Base-by-base conservation (phyloP, 2,329 filamentous ascomycete genomes). In the Fusarium sacchari region DNA sequence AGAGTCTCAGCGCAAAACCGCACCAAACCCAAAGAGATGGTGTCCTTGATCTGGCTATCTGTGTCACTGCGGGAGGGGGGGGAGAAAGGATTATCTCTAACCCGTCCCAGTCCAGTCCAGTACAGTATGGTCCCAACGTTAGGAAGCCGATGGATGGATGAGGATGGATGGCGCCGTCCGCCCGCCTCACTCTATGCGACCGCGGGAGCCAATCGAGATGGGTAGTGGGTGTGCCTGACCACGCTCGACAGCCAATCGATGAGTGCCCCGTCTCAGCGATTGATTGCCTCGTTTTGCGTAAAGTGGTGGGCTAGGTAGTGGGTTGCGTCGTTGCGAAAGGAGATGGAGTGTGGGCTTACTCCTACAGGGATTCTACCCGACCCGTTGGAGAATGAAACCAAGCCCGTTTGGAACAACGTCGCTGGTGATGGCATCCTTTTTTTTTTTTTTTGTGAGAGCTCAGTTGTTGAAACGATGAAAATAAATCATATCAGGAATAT, bases 201-300 rank as follows among this genome's bases (percentile, higher is more conserved):
- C 59, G 67, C 67, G 67, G 61, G 68, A 72, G 67, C 77, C 77
- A 78, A 78, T 78, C 74, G 70, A 69, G 68, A 68, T 61, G 56
- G 26, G 37, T 14, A 56, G 76, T 69, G 75, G 76, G 65, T 53
- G 64, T 70, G 64, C 72, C 67, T 71, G 74, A 61, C 68, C 69
- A 46, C 64, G 24, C 37, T 74, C 50, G 70, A 76, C 46, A 70
- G 69, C 77, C 77, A 78, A 77, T 78, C 73, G 68, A 67, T 74
- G 67, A 42, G 56, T 77, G 70, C 69, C 70, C 73, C 66, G 76
- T 75, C 67, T 69, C 72, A 34, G 49, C 74, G 76, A 67, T 78
- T 78, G 77, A 67, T 78, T 78, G 77, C 77, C 77, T 78, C 75
- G 70, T 78, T 76, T 78, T 77, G 67, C 59, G 59, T 66, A 69